Conservation (phyloP, 2,329 filamentous ascomycete species). For the Fusarium luffae region DNA sequence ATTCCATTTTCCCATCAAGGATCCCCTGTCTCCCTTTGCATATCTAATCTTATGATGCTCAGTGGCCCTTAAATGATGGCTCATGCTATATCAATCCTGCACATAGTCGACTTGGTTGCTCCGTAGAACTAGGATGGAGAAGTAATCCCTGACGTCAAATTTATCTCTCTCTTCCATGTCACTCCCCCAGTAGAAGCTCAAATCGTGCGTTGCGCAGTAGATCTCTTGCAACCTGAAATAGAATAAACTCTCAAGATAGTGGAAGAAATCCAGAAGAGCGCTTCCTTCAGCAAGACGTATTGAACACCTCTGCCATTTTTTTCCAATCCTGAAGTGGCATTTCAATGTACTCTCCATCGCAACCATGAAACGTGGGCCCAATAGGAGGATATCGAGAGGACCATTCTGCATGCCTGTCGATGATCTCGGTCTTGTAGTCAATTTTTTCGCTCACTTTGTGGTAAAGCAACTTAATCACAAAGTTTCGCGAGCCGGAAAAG, state of each 20-base stretch:
- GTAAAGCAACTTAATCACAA: no score
- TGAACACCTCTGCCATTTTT: no score
- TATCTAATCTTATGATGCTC: not conserved
- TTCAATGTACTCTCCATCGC: no score
- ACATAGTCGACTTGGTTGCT: not conserved
- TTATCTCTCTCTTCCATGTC: not conserved
- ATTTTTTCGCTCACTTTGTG: no score
- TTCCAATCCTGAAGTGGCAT: no score
- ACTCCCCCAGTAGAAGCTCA: not conserved
- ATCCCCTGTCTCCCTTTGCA: not conserved
- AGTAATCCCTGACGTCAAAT: not conserved
- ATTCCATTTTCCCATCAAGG: no score
- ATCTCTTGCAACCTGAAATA: fast-evolving
- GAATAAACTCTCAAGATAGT: not conserved
- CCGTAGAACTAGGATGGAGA: not conserved
- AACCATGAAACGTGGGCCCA: no score
- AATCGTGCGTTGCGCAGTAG: not conserved
- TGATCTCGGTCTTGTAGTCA: no score
- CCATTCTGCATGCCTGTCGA: no score
- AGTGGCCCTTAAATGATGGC: not conserved
- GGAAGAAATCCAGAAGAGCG: not conserved
- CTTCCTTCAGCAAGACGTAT: no score
- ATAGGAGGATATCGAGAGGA: no score
- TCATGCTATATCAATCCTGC: not conserved
- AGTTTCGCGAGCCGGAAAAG: no score